Conservation (phyloP, 768 basidiomycete species). For the Rhodosporidiobolus odoratus region DNA sequence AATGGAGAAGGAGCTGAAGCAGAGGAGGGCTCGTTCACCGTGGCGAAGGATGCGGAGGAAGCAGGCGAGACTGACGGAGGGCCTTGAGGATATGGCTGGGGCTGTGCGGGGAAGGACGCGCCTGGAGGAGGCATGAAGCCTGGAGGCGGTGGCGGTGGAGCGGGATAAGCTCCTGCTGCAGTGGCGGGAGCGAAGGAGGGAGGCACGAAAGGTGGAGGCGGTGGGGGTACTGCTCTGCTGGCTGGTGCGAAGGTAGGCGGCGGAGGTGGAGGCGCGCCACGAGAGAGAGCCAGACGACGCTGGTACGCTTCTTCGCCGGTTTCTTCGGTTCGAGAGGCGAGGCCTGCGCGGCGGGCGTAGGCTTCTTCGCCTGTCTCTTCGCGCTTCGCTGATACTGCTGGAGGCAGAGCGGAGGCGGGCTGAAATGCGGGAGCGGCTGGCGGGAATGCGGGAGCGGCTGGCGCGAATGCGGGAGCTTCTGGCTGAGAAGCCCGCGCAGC, state of each 20-base stretch:
- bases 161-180: not conserved
- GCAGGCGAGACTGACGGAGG: not conserved
- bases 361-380: constrained; percentile 34
- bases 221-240: not conserved
- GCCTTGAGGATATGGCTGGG: no score
- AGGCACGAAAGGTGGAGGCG: not conserved
- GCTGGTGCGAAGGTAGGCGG: not conserved
- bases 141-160: constrained; percentile 20
- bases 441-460: not conserved
- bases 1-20: not conserved
- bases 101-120: not conserved
- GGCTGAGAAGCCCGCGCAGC: no score
- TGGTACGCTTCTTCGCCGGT: constrained; percentile 36
- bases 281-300: constrained; percentile 14
- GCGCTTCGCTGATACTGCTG: no score
- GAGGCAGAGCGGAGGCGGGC: no score
- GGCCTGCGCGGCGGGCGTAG: constrained; percentile 28
- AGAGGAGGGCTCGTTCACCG: not conserved
- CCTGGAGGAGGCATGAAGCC: constrained; percentile 9
- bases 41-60: not conserved
- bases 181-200: not conserved
- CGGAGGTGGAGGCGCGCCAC: not conserved
- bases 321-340: constrained; percentile 5
- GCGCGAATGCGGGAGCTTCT: no score
- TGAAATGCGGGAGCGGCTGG: not conserved